phyloP scores from a whole-genome alignment of 2,329 filamentous ascomycete species.

The Fusarium domesticum region DNA sequence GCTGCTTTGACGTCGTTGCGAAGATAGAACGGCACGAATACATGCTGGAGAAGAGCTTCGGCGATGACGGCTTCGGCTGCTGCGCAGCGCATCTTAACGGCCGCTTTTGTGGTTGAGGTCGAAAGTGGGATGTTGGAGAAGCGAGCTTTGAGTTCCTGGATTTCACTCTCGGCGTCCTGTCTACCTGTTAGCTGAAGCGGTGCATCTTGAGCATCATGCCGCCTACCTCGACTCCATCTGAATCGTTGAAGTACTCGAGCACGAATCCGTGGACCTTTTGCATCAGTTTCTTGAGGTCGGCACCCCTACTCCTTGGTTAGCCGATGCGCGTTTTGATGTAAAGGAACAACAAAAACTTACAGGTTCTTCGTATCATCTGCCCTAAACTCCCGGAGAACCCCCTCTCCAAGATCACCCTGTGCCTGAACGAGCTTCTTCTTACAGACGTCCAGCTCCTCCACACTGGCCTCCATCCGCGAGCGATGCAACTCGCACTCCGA shows the following conservation, averaged over 20 bases:
- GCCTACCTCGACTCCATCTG: constrained; percentile 23
- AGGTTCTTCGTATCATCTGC: constrained; percentile 22
- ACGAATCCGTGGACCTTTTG: constrained; percentile 27
- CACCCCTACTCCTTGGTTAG: constrained; percentile 20
- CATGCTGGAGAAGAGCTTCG: constrained; percentile 21
- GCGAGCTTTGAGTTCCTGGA: constrained; percentile 19
- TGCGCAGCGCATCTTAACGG: constrained; percentile 29
- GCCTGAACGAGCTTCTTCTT: constrained; percentile 22
- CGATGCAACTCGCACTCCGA: constrained; percentile 27
- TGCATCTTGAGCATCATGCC: neutral
- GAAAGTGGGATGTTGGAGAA: constrained; percentile 29
- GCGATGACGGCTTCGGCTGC: constrained; percentile 29
- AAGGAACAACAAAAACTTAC: constrained; percentile 8
- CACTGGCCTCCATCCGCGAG: constrained; percentile 20
- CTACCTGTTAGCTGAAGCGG: neutral
- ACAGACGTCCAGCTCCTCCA: constrained; percentile 16
- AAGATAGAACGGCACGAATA: constrained; percentile 33
- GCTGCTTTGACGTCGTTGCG: constrained; percentile 11
- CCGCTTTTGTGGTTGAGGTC: constrained; percentile 16
- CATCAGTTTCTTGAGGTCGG: constrained; percentile 22
- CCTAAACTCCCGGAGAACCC: constrained; percentile 18
- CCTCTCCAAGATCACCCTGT: constrained; percentile 25
- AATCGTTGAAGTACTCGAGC: constrained; percentile 28
- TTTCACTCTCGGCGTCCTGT: constrained; percentile 23
- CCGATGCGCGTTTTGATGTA: accelerated